Conservation (phyloP, 441 rosid genomes). For the Kokia cookei region DNA sequence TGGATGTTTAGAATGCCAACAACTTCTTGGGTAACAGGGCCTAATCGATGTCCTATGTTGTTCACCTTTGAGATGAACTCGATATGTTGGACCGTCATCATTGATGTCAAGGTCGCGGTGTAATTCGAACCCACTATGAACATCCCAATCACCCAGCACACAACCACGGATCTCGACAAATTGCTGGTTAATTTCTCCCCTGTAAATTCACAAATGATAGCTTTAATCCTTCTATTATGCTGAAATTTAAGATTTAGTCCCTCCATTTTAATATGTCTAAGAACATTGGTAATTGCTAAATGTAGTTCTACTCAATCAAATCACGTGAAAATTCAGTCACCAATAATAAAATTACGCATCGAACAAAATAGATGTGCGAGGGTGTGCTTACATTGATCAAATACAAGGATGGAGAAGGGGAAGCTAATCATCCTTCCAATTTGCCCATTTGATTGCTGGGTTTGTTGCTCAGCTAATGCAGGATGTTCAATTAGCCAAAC, state of each 20-base stretch:
- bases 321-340: too few species aligned
- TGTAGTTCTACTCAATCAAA: too few species aligned
- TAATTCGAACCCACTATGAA: conserved; percentile 37
- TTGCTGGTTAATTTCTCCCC: conserved; percentile 37
- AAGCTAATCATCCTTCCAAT: conserved; percentile 34
- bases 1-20: background rate
- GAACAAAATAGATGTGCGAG: background rate
- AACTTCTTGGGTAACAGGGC: background rate
- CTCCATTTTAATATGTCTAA: too few species aligned
- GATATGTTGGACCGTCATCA: conserved; percentile 29
- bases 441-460: conserved; percentile 22
- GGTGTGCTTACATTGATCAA: conserved; percentile 31
- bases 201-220: background rate
- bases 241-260: too few species aligned
- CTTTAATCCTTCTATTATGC: too few species aligned
- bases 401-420: conserved; percentile 37
- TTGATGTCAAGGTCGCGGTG: conserved; percentile 40
- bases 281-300: too few species aligned
- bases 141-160: conserved; percentile 35
- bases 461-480: conserved; percentile 19
- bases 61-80: background rate
- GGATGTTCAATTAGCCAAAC: conserved; percentile 43
- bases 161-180: conserved; percentile 32
- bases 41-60: conserved; percentile 2
- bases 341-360: too few species aligned